Evolutionary conservation across 805 yeast genomes (phyloP), one percentile per base, ranked within the genome.

Genomic region (Candida fluviatilis): DNA sequence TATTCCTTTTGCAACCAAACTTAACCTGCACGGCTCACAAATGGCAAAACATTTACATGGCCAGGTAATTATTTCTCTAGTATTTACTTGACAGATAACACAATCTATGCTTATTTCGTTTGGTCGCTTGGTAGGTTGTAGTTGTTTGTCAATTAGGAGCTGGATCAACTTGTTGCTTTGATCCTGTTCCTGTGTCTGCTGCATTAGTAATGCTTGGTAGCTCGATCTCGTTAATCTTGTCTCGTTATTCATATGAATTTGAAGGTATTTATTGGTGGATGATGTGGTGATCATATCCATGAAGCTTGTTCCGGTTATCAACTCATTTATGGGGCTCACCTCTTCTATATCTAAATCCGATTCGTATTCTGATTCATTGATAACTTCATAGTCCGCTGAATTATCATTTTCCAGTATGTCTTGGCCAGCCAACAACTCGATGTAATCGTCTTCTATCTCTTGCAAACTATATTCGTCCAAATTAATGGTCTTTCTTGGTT

Each of bases 41-140:
- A 90, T 68, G 0, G 95, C 89, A 39, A 90, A 76, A 58, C 97
- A 90, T 49, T 79, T 76, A 55, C 97, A 90, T 0, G 97, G 97
- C 97, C 97, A 90, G 2, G 91, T 66, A 6, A 90, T 80, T 30
- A 90, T 76, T 40, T 82, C 84, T 47, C 96, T 70, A 4, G 79
- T 75, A 41, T 82, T 78, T 4, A 73, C 69, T 48, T 84, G 91
- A 56, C 97, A 90, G 2, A 90, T 82, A 5, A 86, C 95, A 60
- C 97, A 89, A 4, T 67, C 65, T 61, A 49, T 38, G 15, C 18
- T 57, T 57, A 4, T 57, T 46, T 5, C 59, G 30, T 18, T 16
- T 35, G 19, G 17, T 35, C 35, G 17, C 38, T 31, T 14, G 36
- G 24, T n/a, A 38, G 32, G 18, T 36, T 40, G 13, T 35, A 19